These are phyloP conservation scores for Rhodotorula kratochvilovae DNA, from an alignment of 768 basidiomycete genomes.

Conservation along the genomic window DNA sequence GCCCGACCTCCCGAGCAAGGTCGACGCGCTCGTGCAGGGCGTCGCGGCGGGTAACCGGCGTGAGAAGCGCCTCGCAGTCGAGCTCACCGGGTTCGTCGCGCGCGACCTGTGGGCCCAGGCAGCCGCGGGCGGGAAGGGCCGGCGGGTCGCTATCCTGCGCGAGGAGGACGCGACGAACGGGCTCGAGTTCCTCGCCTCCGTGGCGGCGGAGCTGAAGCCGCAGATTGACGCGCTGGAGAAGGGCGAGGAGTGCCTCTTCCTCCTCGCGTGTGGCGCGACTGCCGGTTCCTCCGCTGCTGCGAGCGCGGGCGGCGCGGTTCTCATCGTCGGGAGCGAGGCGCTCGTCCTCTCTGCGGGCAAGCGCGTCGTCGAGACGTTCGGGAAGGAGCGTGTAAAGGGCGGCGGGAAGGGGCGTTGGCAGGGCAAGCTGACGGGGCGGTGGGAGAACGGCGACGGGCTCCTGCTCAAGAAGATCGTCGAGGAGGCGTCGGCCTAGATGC, in stretches of 20 bases:
- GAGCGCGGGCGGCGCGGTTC: slow-evolving; percentile 45
- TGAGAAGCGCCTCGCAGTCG: slow-evolving; percentile 52
- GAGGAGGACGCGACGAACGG: slow-evolving; percentile 43
- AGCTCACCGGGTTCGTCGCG: slow-evolving; percentile 55
- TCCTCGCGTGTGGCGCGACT: slow-evolving; percentile 31
- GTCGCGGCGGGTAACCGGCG: slow-evolving; percentile 65
- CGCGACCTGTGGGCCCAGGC: slow-evolving; percentile 29
- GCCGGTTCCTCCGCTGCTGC: slow-evolving; percentile 52
- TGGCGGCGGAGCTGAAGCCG: slow-evolving; percentile 30
- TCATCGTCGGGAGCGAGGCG: slow-evolving; percentile 62
- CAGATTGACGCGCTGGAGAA: neutral
- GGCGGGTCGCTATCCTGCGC: neutral
- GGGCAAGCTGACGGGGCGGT: slow-evolving; percentile 72
- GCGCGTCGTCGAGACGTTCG: slow-evolving; percentile 13
- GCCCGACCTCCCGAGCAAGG: slow-evolving; percentile 63
- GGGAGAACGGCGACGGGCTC: slow-evolving; percentile 51
- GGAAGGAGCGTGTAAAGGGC: slow-evolving; percentile 63
- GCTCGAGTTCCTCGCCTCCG: slow-evolving; percentile 38
- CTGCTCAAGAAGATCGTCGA: neutral
- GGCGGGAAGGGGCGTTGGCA: slow-evolving; percentile 71
- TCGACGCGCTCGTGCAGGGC: slow-evolving; percentile 63
- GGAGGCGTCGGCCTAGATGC: neutral
- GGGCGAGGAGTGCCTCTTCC: slow-evolving; percentile 16
- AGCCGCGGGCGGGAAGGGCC: neutral
- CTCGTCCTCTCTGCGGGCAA: slow-evolving; percentile 53